Evolutionary conservation across 2,329 filamentous ascomycete genomes (phyloP).

Genomic region (Trichoderma guizhouense): DNA sequence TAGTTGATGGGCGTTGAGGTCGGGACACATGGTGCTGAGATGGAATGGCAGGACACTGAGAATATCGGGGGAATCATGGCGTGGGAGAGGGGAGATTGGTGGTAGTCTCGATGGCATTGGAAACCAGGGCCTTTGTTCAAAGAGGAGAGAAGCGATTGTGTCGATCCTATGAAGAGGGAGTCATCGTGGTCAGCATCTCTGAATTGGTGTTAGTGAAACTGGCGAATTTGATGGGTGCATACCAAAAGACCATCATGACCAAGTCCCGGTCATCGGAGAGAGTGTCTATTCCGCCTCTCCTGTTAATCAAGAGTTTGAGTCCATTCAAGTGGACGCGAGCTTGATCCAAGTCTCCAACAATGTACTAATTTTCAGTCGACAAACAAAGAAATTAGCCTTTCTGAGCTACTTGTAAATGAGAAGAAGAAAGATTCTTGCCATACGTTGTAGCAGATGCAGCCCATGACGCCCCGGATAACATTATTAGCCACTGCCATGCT

Average conservation of each 20-base stretch:
- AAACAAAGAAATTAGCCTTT: neutral
- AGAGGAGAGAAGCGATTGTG: conserved; percentile 1
- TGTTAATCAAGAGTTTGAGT: conserved; percentile 1
- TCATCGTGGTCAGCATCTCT: neutral
- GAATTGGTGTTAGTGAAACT: neutral
- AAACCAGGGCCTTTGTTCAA: conserved; percentile 6
- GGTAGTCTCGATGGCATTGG: neutral
- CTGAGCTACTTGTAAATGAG: too few species aligned
- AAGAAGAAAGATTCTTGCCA: neutral
- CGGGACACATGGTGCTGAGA: neutral
- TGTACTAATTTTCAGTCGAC: neutral
- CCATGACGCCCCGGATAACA: neutral
- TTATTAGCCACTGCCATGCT: neutral
- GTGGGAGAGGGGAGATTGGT: neutral
- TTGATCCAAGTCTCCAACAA: neutral
- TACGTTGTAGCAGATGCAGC: conserved; percentile 17
- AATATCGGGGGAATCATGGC: neutral
- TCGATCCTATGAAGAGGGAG: neutral
- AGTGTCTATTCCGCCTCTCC: conserved; percentile 11
- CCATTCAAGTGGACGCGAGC: conserved; percentile 6
- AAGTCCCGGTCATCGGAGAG: neutral
- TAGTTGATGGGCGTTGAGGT: neutral
- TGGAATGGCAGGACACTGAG: neutral
- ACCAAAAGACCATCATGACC: conserved; percentile 12
- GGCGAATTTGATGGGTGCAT: neutral